Base-by-base conservation (phyloP, 2,329 filamentous ascomycete species). In the Leptographium wingfieldii region DNA sequence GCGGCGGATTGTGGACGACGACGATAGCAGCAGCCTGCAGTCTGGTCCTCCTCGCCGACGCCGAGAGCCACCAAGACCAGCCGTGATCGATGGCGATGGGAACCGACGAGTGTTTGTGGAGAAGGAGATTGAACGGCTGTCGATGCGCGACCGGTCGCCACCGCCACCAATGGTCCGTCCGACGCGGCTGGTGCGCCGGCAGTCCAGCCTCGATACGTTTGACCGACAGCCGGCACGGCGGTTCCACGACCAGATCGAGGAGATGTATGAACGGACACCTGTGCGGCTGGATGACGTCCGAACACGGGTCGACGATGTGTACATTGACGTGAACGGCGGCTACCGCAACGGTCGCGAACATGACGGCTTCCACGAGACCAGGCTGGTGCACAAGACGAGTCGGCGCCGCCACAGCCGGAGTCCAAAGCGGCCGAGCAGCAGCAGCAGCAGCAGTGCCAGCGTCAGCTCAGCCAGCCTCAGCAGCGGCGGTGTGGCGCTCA, bases 131-230 rank as follows among this genome's bases (percentile, higher is more conserved):
- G 22, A 35, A 3, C n/a, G 56, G 31, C 33, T 46, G 9, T 27
- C n/a, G 43, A 9, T 51, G 27, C 53, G 74, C 79, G 33, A 55
- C 3, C 53, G 31, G 27, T 40, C 40, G n/a, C 55, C 51, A 43
- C 55, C 80, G 40, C 80, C 33, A 11, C 33, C 33, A 9, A 35
- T 35, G 33, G 6, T 7, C 6, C 33, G 33, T 35, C 33, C 33
- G 33, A 7, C 33, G 6, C 33, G 87, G 54, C 91, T 90, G 2
- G 68, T 94, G 57, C 83, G 92, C 61, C 83, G 92, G 52, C 91
- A 95, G 71, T 95, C 90, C 16, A 95, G 90, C 58, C 78, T 96
- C 48, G 92, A 96, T 71, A 95, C 88, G 0, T 96, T 90, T 69
- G 92, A 96, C 72, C 85, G 91, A 56, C 84, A 84, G 33, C 86